phyloP scores from a whole-genome alignment of 1,139 yeast genomes.

The Casaregolazyma lundiana region DNA sequence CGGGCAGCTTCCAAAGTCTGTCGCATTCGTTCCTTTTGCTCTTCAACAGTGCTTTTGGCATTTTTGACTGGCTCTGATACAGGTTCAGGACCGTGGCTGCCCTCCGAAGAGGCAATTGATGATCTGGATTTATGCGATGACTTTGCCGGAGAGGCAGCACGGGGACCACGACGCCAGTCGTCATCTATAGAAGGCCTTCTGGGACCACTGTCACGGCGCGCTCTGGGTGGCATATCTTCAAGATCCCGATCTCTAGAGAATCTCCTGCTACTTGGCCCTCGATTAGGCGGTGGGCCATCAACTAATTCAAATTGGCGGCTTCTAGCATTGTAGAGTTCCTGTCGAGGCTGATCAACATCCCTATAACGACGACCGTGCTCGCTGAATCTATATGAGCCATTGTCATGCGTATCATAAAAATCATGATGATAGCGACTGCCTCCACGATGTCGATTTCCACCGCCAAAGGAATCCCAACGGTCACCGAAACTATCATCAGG shows the following conservation, averaged over 20 bases:
- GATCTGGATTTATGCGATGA: conserved; percentile 1
- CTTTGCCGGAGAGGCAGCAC: background rate
- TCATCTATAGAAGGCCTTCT: conserved; percentile 8
- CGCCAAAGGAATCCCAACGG: conserved; percentile 6
- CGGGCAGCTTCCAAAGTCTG: conserved; percentile 31
- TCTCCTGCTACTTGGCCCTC: background rate
- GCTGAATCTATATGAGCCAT: conserved; percentile 7
- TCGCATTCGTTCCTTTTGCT: conserved; percentile 35
- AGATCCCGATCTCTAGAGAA: conserved; percentile 5
- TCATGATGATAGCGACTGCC: conserved; percentile 10
- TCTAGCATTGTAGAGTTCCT: conserved; percentile 32
- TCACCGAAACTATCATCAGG: conserved; percentile 5
- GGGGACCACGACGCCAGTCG: conserved; percentile 4
- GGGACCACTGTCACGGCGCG: background rate
- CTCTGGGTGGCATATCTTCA: conserved; percentile 1
- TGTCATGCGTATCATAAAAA: conserved; percentile 11
- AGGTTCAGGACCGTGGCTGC: background rate
- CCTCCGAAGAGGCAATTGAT: conserved; percentile 8
- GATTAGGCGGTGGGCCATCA: background rate
- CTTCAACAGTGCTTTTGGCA: conserved; percentile 19
- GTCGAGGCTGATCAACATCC: conserved; percentile 28
- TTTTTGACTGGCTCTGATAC: conserved; percentile 1
- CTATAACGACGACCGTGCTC: conserved; percentile 22
- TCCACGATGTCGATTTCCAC: conserved; percentile 9
- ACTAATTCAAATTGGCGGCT: conserved; percentile 30